phyloP scores from a whole-genome alignment of 331 rosid species.

The Rosa hybrid region DNA sequence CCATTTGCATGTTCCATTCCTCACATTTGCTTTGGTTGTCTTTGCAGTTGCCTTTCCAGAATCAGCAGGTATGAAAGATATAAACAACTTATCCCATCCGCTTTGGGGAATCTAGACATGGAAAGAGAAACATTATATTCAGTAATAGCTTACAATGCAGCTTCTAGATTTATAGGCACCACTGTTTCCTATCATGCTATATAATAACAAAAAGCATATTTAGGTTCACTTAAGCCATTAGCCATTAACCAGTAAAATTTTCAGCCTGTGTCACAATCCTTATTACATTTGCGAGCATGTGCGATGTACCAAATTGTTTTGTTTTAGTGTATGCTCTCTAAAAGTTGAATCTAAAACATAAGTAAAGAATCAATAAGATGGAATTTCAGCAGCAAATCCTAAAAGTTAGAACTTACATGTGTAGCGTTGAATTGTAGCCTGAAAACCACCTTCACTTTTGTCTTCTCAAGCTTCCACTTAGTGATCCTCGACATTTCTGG shows the following conservation, averaged over 20 bases:
- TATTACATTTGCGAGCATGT: neutral
- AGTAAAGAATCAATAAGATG: neutral
- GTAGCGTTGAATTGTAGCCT: conserved; percentile 96
- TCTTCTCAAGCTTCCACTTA: conserved; percentile 95
- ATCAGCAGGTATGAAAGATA: conserved; percentile 84
- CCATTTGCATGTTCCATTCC: conserved; percentile 99
- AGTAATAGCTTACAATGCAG: conserved; percentile 29
- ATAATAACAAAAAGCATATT: neutral
- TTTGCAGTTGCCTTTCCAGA: conserved; percentile 85
- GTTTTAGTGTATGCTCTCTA: neutral
- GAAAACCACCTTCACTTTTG: conserved; percentile 98
- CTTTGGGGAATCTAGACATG: conserved; percentile 81
- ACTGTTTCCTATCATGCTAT: conserved; percentile 9
- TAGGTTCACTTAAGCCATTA: neutral
- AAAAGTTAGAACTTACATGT: conserved; percentile 60
- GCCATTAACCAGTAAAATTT: neutral
- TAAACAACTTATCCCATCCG: conserved; percentile 97
- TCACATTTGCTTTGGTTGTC: conserved; percentile 96
- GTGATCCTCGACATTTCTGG: conserved; percentile 83
- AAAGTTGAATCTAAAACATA: neutral
- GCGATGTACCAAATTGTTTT: neutral
- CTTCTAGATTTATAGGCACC: conserved; percentile 11
- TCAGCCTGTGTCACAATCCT: neutral
- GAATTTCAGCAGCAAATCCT: conserved; percentile 6
- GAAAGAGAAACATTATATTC: conserved; percentile 32